Base-by-base conservation (phyloP, 139 green algal genomes). In the Micractinium conductrix region DNA sequence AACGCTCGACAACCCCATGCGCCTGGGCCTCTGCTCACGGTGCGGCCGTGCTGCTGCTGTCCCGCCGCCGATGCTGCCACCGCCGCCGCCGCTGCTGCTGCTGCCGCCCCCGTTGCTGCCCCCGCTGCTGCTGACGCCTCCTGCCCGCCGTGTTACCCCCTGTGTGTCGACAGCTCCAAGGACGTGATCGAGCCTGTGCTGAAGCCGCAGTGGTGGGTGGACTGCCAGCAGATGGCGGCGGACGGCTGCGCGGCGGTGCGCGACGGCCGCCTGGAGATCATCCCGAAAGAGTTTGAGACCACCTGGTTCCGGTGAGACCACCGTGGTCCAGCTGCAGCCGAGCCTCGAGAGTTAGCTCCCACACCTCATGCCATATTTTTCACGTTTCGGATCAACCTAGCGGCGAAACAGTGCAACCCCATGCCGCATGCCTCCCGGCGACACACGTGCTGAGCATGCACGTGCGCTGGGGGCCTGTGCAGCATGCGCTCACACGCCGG, bases 151-250 rank as follows among this genome's bases (percentile, higher is more conserved):
- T 24, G 21, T 55, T 28, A 28, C 42, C 43, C 69, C 74, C 42
- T 6, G 28, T 43, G 6, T 33, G 1, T 26, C 53, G 0, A 63
- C 62, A 84, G 79, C 60, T 95, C 89, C 91, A 97, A 97, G 89
- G 97, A 99, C 90, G 96, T 99, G n/a, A 99, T 99, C 55, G 97
- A 99, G 92, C 97, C 97, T 0, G 90, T 98, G 87, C 91, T 99
- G 22, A 99, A 99, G 91, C 97, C 97, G 42, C 92, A 95, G 90
- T 98, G 95, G 95, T 98, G 96, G 90, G 96, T 99, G 65, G 89
- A 91, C 85, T 99, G 96, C 87, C 81, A 92, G 69, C 84, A 94
- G 71, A 98, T 99, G 95, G 97, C 94, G 19, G 91, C 90, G 0
- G 87, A 91, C 28, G 94, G 88, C 19, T 94, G 91, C 53, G 87